Evolutionary conservation across 2,329 filamentous ascomycete species (phyloP).

Genomic region (Sporothrix pseudoabietina): DNA sequence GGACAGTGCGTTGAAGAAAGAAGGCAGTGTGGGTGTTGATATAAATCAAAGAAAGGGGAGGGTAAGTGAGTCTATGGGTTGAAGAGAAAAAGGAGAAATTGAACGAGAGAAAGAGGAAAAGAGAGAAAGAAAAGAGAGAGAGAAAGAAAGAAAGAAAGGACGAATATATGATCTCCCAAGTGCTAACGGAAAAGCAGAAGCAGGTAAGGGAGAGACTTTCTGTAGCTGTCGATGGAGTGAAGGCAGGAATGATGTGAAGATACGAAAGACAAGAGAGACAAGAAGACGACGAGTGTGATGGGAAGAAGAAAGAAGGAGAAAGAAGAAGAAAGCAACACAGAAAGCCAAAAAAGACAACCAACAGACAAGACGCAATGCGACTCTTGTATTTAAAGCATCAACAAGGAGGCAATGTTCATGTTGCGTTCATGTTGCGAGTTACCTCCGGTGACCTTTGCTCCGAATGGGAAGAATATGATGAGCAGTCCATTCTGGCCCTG

Average conservation of each 20-base stretch:
- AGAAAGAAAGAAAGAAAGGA: conserved; percentile 5
- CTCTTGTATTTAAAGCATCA: conserved; percentile 19
- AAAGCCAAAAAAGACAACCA: background rate
- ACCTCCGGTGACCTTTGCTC: background rate
- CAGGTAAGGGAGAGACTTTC: conserved; percentile 18
- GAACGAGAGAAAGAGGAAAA: background rate
- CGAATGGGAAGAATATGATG: background rate
- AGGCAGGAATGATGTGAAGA: conserved; percentile 4
- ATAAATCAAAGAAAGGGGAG: background rate
- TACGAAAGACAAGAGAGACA: background rate
- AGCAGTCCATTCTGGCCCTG: background rate
- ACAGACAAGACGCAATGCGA: background rate
- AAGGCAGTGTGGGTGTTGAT: background rate
- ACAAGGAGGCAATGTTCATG: background rate
- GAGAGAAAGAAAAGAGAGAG: background rate
- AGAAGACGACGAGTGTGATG: background rate
- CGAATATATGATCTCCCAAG: conserved; percentile 15
- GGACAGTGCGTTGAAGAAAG: background rate
- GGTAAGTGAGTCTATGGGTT: background rate
- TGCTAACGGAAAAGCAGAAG: background rate
- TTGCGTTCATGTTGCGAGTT: conserved; percentile 1
- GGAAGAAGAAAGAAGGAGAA: background rate
- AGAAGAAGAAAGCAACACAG: background rate
- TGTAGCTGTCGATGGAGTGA: background rate
- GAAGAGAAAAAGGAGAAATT: background rate